Percentiles rank a stretch among this genome's conserved stretches.
phyloP scores from a whole-genome alignment of 192 early-diverging fungal species.

The Coemansia sp. region DNA sequence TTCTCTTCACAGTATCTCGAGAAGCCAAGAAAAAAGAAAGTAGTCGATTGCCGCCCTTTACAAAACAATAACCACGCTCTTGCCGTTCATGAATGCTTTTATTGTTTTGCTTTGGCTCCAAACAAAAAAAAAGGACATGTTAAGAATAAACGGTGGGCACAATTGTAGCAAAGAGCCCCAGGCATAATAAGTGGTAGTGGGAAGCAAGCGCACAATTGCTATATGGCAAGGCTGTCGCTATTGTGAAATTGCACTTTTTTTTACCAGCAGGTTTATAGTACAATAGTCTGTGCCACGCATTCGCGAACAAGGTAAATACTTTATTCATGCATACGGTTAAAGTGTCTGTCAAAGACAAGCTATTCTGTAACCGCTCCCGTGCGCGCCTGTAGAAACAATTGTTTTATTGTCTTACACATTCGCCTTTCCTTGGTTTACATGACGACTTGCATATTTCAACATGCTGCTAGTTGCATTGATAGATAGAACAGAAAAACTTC shows the following conservation, averaged over 20 bases:
- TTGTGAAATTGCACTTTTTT: neutral
- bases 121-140: neutral
- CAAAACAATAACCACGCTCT: neutral
- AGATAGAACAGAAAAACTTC: neutral
- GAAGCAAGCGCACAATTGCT: neutral
- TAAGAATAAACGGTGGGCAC: neutral
- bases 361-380: neutral
- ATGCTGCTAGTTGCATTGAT: neutral
- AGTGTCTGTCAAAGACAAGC: neutral
- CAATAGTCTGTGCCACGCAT: neutral
- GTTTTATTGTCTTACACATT: neutral
- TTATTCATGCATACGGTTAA: neutral
- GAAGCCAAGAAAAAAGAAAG: neutral
- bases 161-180: neutral
- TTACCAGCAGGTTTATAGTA: neutral
- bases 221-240: neutral
- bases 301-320: neutral
- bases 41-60: neutral
- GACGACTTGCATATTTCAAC: neutral
- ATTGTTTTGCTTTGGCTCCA: neutral
- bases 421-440: neutral
- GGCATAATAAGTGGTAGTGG: neutral
- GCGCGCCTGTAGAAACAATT: neutral
- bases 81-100: neutral
- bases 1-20: too few species aligned